Evolutionary conservation across 352 stramenopile genomes (phyloP), one percentile per base, ranked within the genome.

Genomic region (Phytopythium mirpurense): DNA sequence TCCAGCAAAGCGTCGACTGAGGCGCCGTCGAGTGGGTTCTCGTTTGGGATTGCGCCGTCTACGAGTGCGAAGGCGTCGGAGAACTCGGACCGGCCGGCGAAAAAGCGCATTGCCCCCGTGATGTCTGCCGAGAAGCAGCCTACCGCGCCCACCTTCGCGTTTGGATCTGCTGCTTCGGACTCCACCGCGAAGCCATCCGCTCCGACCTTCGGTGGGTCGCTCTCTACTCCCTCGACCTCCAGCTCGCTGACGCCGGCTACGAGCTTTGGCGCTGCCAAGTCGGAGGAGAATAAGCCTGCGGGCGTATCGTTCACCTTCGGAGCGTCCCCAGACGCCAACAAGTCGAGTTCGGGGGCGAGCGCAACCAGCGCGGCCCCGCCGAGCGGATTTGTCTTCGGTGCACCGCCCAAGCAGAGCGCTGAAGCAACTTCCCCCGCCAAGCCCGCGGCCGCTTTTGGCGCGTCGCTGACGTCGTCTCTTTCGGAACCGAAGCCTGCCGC

Each of bases 401-500:
- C 63, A 23, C 23, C 52, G 8, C 53, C 54, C 19, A 56, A 70
- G 29, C 21, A 49, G 1, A 32, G 12, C 15, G 38, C 23, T 35
- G 31, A 31, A 14, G 32, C 40, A 8, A 14, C 51, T 19, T 29
- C 51, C 9, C 23, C 51, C 16, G 60, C 24, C 23, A 57, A 36
- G 18, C 53, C 47, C 11, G 48, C 35, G 11, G 15, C 36, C 6
- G 37, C 11, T 3, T 54, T 54, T 16, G 48, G 83, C 29, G 72
- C 65, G 36, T 60, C 68, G 5, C 60, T 62, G 23, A 56, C 62
- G 18, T 43, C 42, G 15, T 46, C 51, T 31, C 23, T 55, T 6
- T 31, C 16, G 6, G 32, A 44, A 6, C 38, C 40, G 15, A 72
- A 60, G 49, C 61, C 69, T 44, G 58, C 59, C 3, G 81, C 82